Base-by-base conservation (phyloP, 768 basidiomycete species). In the Hygrophorus russula region DNA sequence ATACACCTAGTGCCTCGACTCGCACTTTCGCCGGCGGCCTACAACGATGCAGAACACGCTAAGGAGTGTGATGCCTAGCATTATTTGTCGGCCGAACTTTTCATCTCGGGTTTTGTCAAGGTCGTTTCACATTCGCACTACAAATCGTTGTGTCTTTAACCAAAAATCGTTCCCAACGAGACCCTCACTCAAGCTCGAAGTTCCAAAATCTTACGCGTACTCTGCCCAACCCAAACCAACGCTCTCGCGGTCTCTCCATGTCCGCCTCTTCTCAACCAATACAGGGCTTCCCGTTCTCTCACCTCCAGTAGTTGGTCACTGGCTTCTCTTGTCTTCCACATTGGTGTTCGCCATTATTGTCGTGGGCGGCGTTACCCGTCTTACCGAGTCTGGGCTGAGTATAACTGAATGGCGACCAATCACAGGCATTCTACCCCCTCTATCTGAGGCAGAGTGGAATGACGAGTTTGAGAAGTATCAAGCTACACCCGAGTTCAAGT, bases 341-440 rank as follows among this genome's bases (percentile, higher is more conserved):
- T 67, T 99, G 27, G 90, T 94, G 17, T 83, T 98, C 51, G 82
- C 80, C 14, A 88, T 99, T 57, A 80, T 98, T 53, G 82, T 98
- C 42, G 87, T 99, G 4, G 96, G 96, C 20, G 96, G 94, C 7
- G 75, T 99, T 46, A 99, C 96, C 2, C 83, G 96, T 34, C 74
- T 99, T 46, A 99, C 96, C 1, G 96, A 99, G 63, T 94, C 91
- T 12, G 96, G 96, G 11, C 67, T 99, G 47, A 93, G 90, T 59
- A 99, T 99, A 59, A 96, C 92, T 17, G 96, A 99, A 70, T 99
- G 96, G 96, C 73, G 76, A 41, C 92, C 94, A 10, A 78, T 98
- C 42, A 82, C 88, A 18, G 96, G 96, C 12, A 67, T 89, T 39
- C 57, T 92, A 13, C 93, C 93, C 13, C 96, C 96, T 0, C 62